Conservation (phyloP, 2,329 filamentous ascomycete genomes). For the Verticillium albo-atrum region DNA sequence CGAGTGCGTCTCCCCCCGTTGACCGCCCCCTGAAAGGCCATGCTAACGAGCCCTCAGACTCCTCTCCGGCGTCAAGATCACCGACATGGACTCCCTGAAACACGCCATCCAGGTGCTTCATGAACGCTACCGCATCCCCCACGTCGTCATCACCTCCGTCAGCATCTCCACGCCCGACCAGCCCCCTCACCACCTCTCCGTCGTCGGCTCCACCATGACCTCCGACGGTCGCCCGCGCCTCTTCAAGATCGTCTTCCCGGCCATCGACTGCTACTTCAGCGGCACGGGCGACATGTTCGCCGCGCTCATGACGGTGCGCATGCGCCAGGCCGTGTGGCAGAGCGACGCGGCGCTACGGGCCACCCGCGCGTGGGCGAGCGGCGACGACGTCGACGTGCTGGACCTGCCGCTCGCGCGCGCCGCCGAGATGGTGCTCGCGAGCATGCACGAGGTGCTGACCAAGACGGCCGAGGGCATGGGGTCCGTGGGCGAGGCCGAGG, state of each 20-base stretch:
- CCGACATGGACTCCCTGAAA: constrained; percentile 66
- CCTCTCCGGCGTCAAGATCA: constrained; percentile 80
- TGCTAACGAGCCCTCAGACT: constrained; percentile 46
- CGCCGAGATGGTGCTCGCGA: constrained; percentile 80
- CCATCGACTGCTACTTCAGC: constrained; percentile 89
- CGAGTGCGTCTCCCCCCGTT: constrained; percentile 57
- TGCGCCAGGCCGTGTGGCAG: constrained; percentile 72
- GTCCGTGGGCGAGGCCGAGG: constrained; percentile 22
- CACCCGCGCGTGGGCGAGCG: constrained; percentile 72
- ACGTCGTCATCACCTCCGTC: constrained; percentile 90
- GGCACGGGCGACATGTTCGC: constrained; percentile 99
- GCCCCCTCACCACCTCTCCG: constrained; percentile 52
- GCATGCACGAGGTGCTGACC: constrained; percentile 82
- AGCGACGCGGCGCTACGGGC: constrained; percentile 23
- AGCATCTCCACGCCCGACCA: constrained; percentile 55
- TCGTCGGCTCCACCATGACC: constrained; percentile 73
- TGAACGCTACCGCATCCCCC: constrained; percentile 69
- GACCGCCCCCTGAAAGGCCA: neutral
- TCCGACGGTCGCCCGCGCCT: constrained; percentile 65
- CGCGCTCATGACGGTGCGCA: constrained; percentile 78
- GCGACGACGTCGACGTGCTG: constrained; percentile 62
- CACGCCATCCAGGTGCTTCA: constrained; percentile 76
- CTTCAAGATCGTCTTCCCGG: constrained; percentile 83
- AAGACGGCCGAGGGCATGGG: constrained; percentile 64
- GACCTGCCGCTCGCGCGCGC: constrained; percentile 81